phyloP scores from a whole-genome alignment of 2,329 filamentous ascomycete genomes.

The Phialemoniopsis sp. region DNA sequence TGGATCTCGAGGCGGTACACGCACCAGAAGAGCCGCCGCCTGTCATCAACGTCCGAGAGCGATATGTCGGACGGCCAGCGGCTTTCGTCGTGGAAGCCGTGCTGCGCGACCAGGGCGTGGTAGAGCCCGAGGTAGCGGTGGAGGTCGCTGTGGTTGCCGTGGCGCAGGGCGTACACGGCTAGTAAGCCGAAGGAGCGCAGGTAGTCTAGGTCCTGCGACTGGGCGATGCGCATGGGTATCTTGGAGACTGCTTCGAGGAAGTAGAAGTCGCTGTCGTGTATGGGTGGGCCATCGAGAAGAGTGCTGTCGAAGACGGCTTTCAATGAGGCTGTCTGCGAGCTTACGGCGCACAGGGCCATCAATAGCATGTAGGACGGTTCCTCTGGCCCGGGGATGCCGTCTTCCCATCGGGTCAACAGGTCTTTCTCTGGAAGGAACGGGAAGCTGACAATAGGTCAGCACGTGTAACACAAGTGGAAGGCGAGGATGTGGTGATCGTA shows the following conservation, averaged over 20 bases:
- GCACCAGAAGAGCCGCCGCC: constrained; percentile 14
- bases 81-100: constrained; percentile 11
- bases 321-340: constrained; percentile 1
- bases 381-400: neutral
- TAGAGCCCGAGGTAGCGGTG: constrained; percentile 14
- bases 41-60: constrained; percentile 7
- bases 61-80: constrained; percentile 10
- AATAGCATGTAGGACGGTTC: constrained; percentile 2
- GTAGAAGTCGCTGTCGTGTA: too few relatives aligned
- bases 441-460: neutral
- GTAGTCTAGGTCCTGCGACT: too few relatives aligned
- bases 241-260: too few relatives aligned
- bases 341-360: constrained; percentile 5
- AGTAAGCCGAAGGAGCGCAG: constrained; percentile 6
- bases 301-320: constrained; percentile 3
- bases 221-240: too few relatives aligned
- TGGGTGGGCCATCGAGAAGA: too few relatives aligned
- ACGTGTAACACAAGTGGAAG: too few relatives aligned
- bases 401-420: constrained; percentile 2
- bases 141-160: constrained; percentile 4
- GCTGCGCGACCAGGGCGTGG: constrained; percentile 11
- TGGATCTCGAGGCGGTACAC: constrained; percentile 16
- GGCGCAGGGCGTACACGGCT: constrained; percentile 3
- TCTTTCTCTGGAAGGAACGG: constrained; percentile 6
- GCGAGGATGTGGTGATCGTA: neutral